phyloP scores from a whole-genome alignment of 495 filamentous ascomycete species.

The Xylaria castorea region DNA sequence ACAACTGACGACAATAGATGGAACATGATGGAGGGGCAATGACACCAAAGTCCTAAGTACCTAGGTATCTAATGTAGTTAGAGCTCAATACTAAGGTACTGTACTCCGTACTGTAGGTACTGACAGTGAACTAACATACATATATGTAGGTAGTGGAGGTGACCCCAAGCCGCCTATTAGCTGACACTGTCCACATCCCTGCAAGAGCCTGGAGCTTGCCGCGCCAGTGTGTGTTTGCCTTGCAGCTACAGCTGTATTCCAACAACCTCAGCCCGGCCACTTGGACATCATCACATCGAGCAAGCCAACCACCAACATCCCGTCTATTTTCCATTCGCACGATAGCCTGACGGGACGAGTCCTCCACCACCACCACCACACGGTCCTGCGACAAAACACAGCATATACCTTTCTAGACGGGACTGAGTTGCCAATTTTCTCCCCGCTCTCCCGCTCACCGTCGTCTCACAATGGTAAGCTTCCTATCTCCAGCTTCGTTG shows the following conservation, averaged over 20 bases:
- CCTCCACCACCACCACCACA: neutral
- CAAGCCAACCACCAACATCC: conserved; percentile 19
- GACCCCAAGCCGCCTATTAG: conserved; percentile 4
- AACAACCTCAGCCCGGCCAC: conserved; percentile 33
- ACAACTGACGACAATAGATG: conserved; percentile 31
- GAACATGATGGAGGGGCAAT: conserved; percentile 29
- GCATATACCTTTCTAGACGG: neutral
- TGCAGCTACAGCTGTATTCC: conserved; percentile 27
- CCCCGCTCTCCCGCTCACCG: neutral
- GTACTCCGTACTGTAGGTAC: neutral
- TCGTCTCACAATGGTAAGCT: conserved; percentile 42
- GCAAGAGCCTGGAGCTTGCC: conserved; percentile 39
- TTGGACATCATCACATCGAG: conserved; percentile 27
- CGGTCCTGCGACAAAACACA: neutral
- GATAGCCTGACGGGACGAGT: conserved; percentile 1
- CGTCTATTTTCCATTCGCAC: neutral
- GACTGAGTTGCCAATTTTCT: neutral
- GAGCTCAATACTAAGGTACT: neutral
- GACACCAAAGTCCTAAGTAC: neutral
- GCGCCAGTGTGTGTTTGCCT: conserved; percentile 49
- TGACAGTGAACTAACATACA: neutral
- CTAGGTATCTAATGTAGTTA: neutral
- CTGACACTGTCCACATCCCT: conserved; percentile 16
- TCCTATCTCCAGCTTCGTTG: conserved; percentile 1
- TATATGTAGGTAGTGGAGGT: conserved; percentile 15